These are phyloP conservation scores for Claviceps africana DNA, from an alignment of 2,329 filamentous ascomycete genomes.

Conservation along the genomic window DNA sequence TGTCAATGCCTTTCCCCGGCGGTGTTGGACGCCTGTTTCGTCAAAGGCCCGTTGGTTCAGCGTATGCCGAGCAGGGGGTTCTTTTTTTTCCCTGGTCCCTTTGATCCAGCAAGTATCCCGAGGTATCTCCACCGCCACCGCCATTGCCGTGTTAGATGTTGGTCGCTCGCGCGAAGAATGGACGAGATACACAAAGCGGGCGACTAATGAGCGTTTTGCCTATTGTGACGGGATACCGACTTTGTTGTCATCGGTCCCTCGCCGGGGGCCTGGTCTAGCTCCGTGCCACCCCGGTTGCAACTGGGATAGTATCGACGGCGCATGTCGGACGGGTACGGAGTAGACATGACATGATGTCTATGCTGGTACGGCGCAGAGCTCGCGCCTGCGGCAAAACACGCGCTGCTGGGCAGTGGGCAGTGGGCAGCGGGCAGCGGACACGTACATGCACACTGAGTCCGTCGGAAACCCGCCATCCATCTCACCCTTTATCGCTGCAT, in stretches of 20 bases:
- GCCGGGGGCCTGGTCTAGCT: not conserved
- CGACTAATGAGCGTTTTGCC: not conserved
- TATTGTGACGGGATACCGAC: not conserved
- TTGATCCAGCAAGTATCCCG: not conserved
- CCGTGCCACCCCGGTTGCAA: constrained; percentile 5
- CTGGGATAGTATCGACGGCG: constrained; percentile 9
- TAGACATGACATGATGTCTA: not conserved
- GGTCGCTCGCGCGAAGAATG: not conserved
- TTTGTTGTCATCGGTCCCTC: not conserved
- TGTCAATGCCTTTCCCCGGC: not conserved
- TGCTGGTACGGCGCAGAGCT: not conserved
- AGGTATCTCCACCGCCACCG: not conserved
- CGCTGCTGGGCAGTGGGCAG: not conserved
- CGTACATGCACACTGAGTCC: not conserved
- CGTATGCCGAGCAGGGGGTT: not conserved
- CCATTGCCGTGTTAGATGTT: not conserved
- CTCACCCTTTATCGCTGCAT: constrained; percentile 4
- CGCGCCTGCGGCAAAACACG: constrained; percentile 2
- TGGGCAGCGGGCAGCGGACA: not conserved
- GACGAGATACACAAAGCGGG: not conserved
- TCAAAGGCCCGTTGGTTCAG: not conserved
- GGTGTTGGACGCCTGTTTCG: not conserved
- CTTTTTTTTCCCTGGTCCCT: not conserved
- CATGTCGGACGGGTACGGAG: constrained; percentile 1
- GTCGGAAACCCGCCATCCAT: constrained; percentile 4